These are phyloP conservation scores for Hysterium pulicare DNA, from an alignment of 2,329 filamentous ascomycete species.

Conservation along the genomic window DNA sequence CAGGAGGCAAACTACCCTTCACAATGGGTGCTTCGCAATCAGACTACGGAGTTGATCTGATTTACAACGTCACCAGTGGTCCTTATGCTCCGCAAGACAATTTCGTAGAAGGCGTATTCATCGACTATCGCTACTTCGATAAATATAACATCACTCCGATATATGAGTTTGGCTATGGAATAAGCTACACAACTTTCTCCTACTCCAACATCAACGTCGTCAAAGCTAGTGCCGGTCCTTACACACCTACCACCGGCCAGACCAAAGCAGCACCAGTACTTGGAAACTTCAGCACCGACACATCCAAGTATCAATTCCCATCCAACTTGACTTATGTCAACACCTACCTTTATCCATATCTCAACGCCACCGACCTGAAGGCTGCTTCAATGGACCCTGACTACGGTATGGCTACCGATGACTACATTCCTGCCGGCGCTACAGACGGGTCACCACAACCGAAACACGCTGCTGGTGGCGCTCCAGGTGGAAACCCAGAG, in stretches of 20 bases:
- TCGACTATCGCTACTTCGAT: constrained; percentile 79
- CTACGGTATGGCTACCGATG: constrained; percentile 57
- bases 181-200: constrained; percentile 76
- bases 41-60: constrained; percentile 67
- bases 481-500: constrained; percentile 56
- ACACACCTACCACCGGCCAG: constrained; percentile 59
- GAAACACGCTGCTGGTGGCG: constrained; percentile 62
- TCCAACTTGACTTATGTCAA: constrained; percentile 51
- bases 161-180: constrained; percentile 77
- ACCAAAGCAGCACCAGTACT: constrained; percentile 63
- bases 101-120: constrained; percentile 75
- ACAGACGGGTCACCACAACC: constrained; percentile 57
- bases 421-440: constrained; percentile 60
- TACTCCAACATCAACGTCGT: constrained; percentile 65
- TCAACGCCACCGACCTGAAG: constrained; percentile 60
- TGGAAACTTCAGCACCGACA: constrained; percentile 61
- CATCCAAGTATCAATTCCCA: constrained; percentile 68
- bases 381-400: constrained; percentile 56
- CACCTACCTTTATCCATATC: constrained; percentile 67
- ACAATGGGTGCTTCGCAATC: constrained; percentile 68
- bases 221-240: constrained; percentile 50
- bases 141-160: constrained; percentile 61
- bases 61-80: constrained; percentile 68
- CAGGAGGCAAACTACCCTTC: constrained; percentile 73
- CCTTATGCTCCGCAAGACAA: constrained; percentile 64